Evolutionary conservation across 1,139 yeast species (phyloP), one percentile per base, ranked within the genome.

Genomic region (Nakaseomyces nivariensis): DNA sequence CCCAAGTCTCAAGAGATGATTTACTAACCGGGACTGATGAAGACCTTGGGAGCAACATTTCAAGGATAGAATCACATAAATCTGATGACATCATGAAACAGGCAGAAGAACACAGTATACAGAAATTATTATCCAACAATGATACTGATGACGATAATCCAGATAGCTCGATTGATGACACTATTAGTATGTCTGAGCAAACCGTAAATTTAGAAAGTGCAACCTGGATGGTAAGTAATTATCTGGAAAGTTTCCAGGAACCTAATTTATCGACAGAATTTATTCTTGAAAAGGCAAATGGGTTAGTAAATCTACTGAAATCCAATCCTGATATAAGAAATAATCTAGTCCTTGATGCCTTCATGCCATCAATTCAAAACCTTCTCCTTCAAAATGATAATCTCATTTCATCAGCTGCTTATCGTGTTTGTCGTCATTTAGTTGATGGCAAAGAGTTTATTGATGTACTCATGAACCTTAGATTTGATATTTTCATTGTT

Each of bases 321-420:
- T 68, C 74, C 32, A 72, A 83, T 57, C 88, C 94, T 0, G 71
- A 73, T 25, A 70, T 89, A 43, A 78, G 82, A 59, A 72, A 77
- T 46, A 95, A 88, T 52, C 69, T 88, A 33, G 81, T 78, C 2
- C 67, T 87, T 48, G 73, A 79, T 29, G 79, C 81, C 4, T 78
- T 87, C 48, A 73, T 86, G 42, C 72, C 72, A 52, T 74, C 80
- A 45, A 72, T 89, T 24, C 83, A 80, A 57, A 75, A 76, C 41
- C 72, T 88, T 67, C 67, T 89, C 25, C 70, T 79, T 45, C 81
- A 79, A 58, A 69, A 69, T 4, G 75, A 78, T 42, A 75, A 84
- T 31, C 83, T 81, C 54, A 85, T 86, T 1, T 73, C 82, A 13
- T 85, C 92, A 1, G 76, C 87, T 4, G 95, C 92, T 0, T 88